Evolutionary conservation across 1,139 yeast species (phyloP).

Genomic region (Nadsonia starkeyi-henricii): DNA sequence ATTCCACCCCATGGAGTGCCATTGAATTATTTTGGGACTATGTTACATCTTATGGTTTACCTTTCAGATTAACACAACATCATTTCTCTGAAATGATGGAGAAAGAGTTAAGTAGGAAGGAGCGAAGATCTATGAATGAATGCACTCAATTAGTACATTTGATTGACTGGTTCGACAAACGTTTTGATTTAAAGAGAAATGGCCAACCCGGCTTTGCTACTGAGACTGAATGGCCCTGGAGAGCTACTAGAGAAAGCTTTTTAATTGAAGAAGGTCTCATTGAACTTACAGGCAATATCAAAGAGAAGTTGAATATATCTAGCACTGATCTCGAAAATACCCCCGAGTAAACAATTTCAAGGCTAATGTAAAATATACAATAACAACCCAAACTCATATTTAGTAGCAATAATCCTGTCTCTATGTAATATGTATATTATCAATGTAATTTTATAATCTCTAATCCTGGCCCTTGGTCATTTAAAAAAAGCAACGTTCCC

Average conservation of each 20-base stretch:
- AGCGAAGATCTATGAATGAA: conserved; percentile 53
- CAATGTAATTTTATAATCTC: too few species aligned
- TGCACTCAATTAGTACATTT: conserved; percentile 44
- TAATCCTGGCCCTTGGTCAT: too few species aligned
- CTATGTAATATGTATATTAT: too few species aligned
- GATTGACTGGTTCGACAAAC: conserved; percentile 67
- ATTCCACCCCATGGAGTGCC: conserved; percentile 78
- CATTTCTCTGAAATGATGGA: conserved; percentile 76
- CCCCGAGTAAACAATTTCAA: too few species aligned
- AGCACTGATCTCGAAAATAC: too few species aligned
- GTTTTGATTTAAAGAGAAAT: conserved; percentile 49
- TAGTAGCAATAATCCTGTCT: too few species aligned
- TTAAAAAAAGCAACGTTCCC: too few species aligned
- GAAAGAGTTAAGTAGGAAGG: conserved; percentile 40
- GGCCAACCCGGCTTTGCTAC: conserved; percentile 59
- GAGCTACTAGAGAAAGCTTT: conserved; percentile 9
- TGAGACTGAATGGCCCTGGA: conserved; percentile 43
- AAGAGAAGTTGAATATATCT: background rate
- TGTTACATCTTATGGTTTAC: conserved; percentile 68
- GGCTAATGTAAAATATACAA: too few species aligned
- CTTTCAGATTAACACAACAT: conserved; percentile 72
- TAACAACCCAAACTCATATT: too few species aligned
- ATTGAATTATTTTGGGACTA: conserved; percentile 72
- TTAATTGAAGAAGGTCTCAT: background rate
- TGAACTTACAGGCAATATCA: background rate